Conservation (phyloP, 2,329 filamentous ascomycete species). For the Cytospora paraplurivora region DNA sequence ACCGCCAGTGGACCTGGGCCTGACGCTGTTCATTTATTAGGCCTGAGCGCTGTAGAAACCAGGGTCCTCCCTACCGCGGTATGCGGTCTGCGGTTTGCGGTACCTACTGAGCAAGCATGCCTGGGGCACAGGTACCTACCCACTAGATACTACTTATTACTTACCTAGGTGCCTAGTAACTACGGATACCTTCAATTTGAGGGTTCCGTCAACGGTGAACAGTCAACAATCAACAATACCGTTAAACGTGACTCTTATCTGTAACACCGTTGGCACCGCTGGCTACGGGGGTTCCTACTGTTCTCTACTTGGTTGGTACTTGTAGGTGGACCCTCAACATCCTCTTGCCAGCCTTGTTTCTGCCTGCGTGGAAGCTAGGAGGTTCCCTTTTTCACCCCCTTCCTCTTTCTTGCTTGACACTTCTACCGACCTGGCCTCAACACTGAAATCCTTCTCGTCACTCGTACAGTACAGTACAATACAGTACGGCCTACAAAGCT, state of each 20-base stretch:
- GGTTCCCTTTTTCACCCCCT: not conserved
- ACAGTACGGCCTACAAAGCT: not conserved
- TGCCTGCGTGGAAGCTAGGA: not conserved
- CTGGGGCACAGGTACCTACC: too few species aligned
- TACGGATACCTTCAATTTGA: too few species aligned
- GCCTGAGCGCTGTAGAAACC: not conserved
- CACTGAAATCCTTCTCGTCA: not conserved
- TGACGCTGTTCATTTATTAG: not conserved
- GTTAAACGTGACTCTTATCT: not conserved
- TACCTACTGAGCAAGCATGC: too few species aligned
- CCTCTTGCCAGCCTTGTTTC: not conserved
- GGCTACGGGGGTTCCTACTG: not conserved
- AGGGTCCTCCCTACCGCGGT: not conserved
- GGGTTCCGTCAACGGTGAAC: too few species aligned
- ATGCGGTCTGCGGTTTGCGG: too few species aligned
- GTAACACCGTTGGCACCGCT: not conserved
- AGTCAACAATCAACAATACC: not conserved
- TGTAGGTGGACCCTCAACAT: conserved; percentile 1
- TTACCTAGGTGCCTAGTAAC: too few species aligned
- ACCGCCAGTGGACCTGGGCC: not conserved
- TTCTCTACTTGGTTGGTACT: not conserved
- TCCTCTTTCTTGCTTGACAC: not conserved
- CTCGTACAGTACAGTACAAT: not conserved
- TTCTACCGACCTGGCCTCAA: not conserved
- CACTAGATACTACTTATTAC: too few species aligned